Evolutionary conservation across 1,284 basidiomycete species (phyloP).

Genomic region (Apiotrichum sp.): DNA sequence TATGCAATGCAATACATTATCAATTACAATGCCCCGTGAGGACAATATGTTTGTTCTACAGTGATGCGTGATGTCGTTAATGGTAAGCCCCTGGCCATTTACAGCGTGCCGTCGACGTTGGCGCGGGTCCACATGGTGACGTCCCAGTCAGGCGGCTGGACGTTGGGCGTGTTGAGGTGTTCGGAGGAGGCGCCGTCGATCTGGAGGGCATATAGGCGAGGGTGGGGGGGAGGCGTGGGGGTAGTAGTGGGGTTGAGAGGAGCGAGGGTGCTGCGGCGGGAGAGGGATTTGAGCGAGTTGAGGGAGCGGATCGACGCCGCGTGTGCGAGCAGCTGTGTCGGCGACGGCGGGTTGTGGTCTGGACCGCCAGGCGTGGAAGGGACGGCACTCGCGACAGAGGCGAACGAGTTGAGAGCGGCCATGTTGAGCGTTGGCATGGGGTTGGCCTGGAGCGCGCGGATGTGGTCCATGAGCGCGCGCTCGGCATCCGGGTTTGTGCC

Average conservation of each 20-base stretch:
- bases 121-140: neutral
- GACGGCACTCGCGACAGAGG: neutral
- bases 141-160: conserved; percentile 1
- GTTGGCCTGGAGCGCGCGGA: neutral
- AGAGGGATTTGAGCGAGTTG: neutral
- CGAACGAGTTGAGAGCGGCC: neutral
- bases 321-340: neutral
- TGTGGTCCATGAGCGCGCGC: neutral
- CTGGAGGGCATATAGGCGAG: neutral
- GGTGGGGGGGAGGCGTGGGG: too few relatives aligned
- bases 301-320: neutral
- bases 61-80: too few relatives aligned
- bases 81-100: too few relatives aligned
- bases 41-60: too few relatives aligned
- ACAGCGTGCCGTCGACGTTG: conserved; percentile 1
- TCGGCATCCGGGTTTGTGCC: neutral
- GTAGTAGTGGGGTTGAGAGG: too few relatives aligned
- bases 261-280: neutral
- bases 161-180: neutral
- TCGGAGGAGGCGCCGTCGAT: neutral
- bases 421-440: neutral
- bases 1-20: too few relatives aligned
- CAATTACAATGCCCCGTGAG: too few relatives aligned
- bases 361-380: neutral
- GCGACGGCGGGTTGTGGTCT: neutral